phyloP scores from a whole-genome alignment of 441 rosid species.

The Pelargonium myrrhifolium region DNA sequence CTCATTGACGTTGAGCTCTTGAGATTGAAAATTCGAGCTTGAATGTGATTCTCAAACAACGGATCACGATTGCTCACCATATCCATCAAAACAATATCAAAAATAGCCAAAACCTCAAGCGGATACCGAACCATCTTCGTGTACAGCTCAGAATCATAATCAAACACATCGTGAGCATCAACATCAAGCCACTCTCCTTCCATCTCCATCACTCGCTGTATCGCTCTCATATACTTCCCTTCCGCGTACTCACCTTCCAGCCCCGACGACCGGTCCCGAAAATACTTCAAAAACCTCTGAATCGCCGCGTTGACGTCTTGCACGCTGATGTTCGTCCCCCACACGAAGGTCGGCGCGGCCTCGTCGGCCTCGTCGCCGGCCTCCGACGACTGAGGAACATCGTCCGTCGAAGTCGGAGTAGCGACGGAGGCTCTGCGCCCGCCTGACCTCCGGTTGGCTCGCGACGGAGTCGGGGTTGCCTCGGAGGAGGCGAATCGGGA shows the following conservation, averaged over 20 bases:
- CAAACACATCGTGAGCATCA: constrained; percentile 74
- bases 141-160: constrained; percentile 75
- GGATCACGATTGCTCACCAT: constrained; percentile 65
- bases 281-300: constrained; percentile 78
- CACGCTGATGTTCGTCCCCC: constrained; percentile 95
- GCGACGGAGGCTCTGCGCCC: constrained; percentile 21
- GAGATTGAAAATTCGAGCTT: constrained; percentile 73
- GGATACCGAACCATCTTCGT: constrained; percentile 85
- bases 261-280: constrained; percentile 42
- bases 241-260: constrained; percentile 47
- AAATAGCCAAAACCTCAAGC: constrained; percentile 84
- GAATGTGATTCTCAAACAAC: constrained; percentile 79
- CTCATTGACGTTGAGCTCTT: constrained; percentile 73
- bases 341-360: constrained; percentile 67
- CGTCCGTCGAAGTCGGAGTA: constrained; percentile 37
- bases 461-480: constrained; percentile 44
- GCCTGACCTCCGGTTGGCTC: constrained; percentile 29
- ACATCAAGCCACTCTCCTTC: constrained; percentile 92
- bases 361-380: constrained; percentile 60
- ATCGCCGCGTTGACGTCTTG: constrained; percentile 82
- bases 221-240: constrained; percentile 75
- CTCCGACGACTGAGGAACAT: constrained; percentile 48
- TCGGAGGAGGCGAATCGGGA: constrained; percentile 41
- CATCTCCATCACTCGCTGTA: constrained; percentile 63
- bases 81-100: constrained; percentile 90